Percentiles rank a stretch among this genome's conserved stretches.
phyloP scores from a whole-genome alignment of 768 basidiomycete species.

The Thelephora ganbajun region DNA sequence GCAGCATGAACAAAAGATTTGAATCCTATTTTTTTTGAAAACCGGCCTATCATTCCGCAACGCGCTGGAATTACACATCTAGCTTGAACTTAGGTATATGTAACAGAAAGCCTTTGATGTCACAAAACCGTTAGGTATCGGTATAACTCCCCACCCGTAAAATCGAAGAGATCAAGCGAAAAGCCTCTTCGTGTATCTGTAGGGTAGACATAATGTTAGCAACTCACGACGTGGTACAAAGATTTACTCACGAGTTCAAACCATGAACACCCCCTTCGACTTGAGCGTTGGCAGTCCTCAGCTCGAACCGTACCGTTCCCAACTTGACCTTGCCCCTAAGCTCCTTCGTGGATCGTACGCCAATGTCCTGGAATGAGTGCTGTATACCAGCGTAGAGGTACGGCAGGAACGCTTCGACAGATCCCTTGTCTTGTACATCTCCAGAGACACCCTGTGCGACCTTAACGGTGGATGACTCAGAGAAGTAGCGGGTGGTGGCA shows the following conservation, averaged over 20 bases:
- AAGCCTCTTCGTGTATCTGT: conserved; percentile 44
- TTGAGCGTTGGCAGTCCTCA: conserved; percentile 90
- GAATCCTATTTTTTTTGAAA: too few relatives aligned
- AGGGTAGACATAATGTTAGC: background rate
- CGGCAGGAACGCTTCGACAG: conserved; percentile 83
- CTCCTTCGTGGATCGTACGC: conserved; percentile 51
- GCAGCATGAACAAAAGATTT: too few relatives aligned
- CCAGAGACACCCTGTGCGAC: conserved; percentile 95
- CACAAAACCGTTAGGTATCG: too few relatives aligned
- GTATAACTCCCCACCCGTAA: too few relatives aligned
- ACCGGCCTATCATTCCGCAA: too few relatives aligned
- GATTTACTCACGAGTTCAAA: conserved; percentile 64
- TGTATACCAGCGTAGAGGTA: conserved; percentile 74
- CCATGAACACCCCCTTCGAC: conserved; percentile 95
- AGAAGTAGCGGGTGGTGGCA: conserved; percentile 92
- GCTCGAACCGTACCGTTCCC: conserved; percentile 75
- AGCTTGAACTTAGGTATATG: too few relatives aligned
- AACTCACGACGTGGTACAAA: background rate
- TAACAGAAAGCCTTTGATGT: too few relatives aligned
- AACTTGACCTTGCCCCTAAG: conserved; percentile 51
- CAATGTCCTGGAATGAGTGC: conserved; percentile 91
- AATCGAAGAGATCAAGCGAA: conserved; percentile 22
- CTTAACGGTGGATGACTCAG: conserved; percentile 83
- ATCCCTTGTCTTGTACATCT: conserved; percentile 95
- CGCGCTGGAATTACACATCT: too few relatives aligned